Conservation (phyloP, 331 rosid species). For the Quercus tomentella region DNA sequence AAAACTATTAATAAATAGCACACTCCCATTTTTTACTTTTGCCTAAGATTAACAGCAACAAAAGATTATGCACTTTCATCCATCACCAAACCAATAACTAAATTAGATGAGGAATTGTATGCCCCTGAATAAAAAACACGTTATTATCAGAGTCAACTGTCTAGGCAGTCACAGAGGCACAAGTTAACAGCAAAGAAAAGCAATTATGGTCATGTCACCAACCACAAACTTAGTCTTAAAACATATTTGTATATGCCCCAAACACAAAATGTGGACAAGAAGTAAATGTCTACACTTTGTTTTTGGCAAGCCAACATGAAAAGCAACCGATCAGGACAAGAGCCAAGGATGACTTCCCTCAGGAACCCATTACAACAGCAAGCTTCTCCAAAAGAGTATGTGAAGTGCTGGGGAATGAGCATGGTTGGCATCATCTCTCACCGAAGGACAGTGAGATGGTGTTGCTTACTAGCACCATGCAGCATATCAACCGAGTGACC, state of each 20-base stretch:
- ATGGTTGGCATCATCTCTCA: not conserved
- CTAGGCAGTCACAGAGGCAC: not conserved
- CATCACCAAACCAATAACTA: not conserved
- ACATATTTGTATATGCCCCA: slow-evolving; percentile 16
- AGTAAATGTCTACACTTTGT: slow-evolving; percentile 18
- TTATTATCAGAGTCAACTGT: not conserved
- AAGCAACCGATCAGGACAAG: not conserved
- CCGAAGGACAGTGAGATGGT: slow-evolving; percentile 24
- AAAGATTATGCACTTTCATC: not conserved
- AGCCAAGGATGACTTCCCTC: slow-evolving; percentile 95
- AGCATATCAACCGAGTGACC: slow-evolving; percentile 15
- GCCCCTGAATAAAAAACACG: not conserved
- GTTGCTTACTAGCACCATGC: slow-evolving; percentile 32
- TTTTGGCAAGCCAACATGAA: slow-evolving; percentile 14
- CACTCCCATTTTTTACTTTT: not conserved
- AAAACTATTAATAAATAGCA: not conserved
- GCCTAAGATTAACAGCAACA: not conserved
- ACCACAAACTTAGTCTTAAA: not conserved
- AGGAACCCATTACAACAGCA: not conserved
- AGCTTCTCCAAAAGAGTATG: too few species aligned
- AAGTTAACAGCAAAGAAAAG: slow-evolving; percentile 1
- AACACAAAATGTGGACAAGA: slow-evolving; percentile 6
- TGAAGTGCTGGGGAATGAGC: not conserved
- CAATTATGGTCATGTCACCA: not conserved
- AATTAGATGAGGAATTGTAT: not conserved